phyloP scores from a whole-genome alignment of 2,329 filamentous ascomycete species.

The Thielaviopsis ethacetica region DNA sequence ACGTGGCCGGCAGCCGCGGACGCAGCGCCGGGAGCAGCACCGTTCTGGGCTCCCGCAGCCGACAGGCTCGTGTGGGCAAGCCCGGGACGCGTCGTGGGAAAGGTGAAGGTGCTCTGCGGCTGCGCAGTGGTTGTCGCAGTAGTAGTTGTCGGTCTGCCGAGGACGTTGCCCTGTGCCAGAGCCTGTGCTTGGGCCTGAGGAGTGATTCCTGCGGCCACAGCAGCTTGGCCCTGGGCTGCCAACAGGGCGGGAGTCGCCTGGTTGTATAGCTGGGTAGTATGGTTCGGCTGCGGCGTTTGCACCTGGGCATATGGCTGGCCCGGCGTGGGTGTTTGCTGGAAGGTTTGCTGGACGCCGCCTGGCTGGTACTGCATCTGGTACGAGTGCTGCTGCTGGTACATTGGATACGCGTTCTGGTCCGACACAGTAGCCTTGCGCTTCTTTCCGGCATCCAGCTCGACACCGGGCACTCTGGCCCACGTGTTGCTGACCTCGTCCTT shows the following conservation, averaged over 20 bases:
- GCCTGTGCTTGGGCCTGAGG: conserved; percentile 8
- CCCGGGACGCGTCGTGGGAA: not conserved
- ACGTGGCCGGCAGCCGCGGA: not conserved
- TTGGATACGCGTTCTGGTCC: conserved; percentile 24
- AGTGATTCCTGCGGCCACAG: not conserved
- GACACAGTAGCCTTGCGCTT: conserved; percentile 40
- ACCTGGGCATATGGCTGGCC: not conserved
- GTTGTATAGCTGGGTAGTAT: conserved; percentile 4
- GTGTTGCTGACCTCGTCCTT: conserved; percentile 40
- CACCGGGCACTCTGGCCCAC: conserved; percentile 40
- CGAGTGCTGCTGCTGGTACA: conserved; percentile 16
- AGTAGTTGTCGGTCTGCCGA: conserved; percentile 1
- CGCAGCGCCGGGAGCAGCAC: not conserved
- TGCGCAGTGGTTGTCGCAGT: not conserved
- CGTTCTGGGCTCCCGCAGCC: not conserved
- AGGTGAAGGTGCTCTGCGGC: conserved; percentile 2
- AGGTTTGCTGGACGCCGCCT: conserved; percentile 1
- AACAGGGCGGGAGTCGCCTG: conserved; percentile 7
- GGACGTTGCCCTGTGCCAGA: not conserved
- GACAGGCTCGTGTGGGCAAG: not conserved
- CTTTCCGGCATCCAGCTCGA: conserved; percentile 44
- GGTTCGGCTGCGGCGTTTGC: not conserved
- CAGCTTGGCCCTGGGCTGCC: conserved; percentile 9
- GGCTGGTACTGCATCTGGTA: conserved; percentile 10
- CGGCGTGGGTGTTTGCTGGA: not conserved